Evolutionary conservation across 1,284 basidiomycete species (phyloP).

Genomic region (Marasmius sp.): DNA sequence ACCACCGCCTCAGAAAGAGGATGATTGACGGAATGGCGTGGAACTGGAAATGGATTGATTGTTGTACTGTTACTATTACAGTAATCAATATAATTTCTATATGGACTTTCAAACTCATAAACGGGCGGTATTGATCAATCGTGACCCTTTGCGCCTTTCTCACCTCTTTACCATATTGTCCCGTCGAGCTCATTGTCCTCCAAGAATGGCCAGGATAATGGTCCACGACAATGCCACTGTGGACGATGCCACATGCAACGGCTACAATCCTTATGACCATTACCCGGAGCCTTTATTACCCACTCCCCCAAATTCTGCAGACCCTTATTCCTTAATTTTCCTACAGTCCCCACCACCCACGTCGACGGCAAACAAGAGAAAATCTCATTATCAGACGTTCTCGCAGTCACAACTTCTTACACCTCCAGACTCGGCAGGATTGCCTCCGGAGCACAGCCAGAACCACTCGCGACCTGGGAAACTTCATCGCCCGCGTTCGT

Average conservation of each 20-base stretch:
- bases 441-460: constrained; percentile 8
- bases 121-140: background rate
- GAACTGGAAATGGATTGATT: background rate
- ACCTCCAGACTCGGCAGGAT: constrained; percentile 12
- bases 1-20: constrained; percentile 91
- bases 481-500: background rate
- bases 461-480: constrained; percentile 9
- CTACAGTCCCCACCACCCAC: background rate
- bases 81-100: background rate
- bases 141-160: background rate
- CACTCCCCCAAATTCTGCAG: constrained; percentile 2
- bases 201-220: background rate
- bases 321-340: background rate
- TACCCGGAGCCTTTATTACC: background rate
- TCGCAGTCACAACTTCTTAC: constrained; percentile 16
- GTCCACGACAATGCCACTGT: background rate
- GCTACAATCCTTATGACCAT: background rate
- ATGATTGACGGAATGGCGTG: constrained; percentile 48
- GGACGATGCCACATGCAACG: background rate
- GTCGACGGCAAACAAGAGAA: constrained; percentile 5
- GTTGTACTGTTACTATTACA: background rate
- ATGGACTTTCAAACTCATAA: background rate
- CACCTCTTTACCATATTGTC: background rate
- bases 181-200: background rate
- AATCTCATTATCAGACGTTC: constrained; percentile 23